phyloP scores from a whole-genome alignment of 352 stramenopile genomes.

The Phytophthora sansomeana region DNA sequence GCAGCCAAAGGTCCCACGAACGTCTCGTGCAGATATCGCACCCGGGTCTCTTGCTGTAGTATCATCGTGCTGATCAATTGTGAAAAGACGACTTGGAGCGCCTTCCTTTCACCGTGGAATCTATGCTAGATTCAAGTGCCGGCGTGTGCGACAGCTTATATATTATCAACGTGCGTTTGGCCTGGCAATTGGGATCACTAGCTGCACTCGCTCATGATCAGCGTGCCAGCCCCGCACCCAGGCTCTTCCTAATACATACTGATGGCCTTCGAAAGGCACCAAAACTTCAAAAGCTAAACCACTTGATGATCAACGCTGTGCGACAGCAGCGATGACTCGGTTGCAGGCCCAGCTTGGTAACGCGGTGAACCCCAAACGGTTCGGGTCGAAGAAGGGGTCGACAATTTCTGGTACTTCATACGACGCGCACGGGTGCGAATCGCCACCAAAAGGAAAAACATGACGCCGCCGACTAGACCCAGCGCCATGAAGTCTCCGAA shows the following conservation, averaged over 20 bases:
- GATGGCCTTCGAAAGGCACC: slow-evolving; percentile 10
- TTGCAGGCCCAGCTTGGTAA: slow-evolving; percentile 16
- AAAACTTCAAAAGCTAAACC: slow-evolving; percentile 26
- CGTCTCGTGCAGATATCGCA: too few relatives aligned
- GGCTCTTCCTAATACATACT: slow-evolving; percentile 19
- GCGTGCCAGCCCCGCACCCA: not conserved
- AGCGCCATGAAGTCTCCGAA: slow-evolving; percentile 18
- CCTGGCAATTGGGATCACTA: not conserved
- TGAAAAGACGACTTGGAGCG: too few relatives aligned
- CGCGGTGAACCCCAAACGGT: slow-evolving; percentile 7
- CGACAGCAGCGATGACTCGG: slow-evolving; percentile 17
- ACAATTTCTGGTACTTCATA: slow-evolving; percentile 33
- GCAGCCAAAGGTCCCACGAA: too few relatives aligned
- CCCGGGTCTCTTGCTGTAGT: too few relatives aligned
- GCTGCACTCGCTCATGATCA: not conserved
- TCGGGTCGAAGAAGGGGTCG: slow-evolving; percentile 9
- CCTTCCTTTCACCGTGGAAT: not conserved
- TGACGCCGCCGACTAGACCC: slow-evolving; percentile 21
- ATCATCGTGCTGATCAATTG: too few relatives aligned
- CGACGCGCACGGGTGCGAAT: slow-evolving; percentile 24
- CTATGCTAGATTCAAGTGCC: not conserved
- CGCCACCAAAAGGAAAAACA: slow-evolving; percentile 29
- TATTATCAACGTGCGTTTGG: slow-evolving; percentile 4
- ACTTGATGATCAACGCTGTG: slow-evolving; percentile 30
- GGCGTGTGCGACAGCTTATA: not conserved